phyloP scores from a whole-genome alignment of 352 stramenopile genomes.

The Globisporangium emineosum region DNA sequence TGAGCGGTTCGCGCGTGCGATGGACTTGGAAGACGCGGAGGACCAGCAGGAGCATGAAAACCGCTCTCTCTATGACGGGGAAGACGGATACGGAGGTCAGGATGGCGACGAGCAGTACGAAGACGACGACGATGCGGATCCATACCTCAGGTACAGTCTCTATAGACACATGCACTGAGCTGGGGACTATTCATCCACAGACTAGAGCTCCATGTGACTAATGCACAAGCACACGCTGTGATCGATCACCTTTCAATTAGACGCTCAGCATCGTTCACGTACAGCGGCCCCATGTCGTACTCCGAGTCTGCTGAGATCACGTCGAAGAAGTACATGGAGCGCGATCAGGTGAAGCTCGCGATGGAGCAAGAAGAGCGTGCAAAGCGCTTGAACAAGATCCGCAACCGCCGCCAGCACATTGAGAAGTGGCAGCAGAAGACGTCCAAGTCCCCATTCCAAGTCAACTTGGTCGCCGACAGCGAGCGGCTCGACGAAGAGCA shows the following conservation, averaged over 20 bases:
- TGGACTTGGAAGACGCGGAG: conserved; percentile 29
- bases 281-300: conserved; percentile 34
- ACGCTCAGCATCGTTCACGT: conserved; percentile 27
- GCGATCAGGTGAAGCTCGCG: conserved; percentile 58
- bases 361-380: conserved; percentile 59
- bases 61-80: conserved; percentile 14
- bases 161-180: neutral
- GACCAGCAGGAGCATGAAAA: conserved; percentile 29
- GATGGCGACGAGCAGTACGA: conserved; percentile 8
- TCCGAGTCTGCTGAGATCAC: conserved; percentile 74
- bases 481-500: conserved; percentile 92
- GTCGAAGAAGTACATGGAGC: conserved; percentile 75
- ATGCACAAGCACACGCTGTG: neutral
- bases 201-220: neutral
- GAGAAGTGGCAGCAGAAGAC: conserved; percentile 90
- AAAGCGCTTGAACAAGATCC: conserved; percentile 58
- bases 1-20: conserved; percentile 32
- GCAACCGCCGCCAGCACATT: conserved; percentile 52
- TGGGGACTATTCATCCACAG: neutral
- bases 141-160: conserved; percentile 9
- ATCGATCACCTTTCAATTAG: neutral
- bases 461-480: conserved; percentile 93
- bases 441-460: conserved; percentile 87
- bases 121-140: conserved; percentile 4
- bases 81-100: conserved; percentile 13